Percentiles rank a stretch among this genome's conserved stretches.
Conservation (phyloP, 2,329 filamentous ascomycete species). For the Verruconis gallopava region DNA sequence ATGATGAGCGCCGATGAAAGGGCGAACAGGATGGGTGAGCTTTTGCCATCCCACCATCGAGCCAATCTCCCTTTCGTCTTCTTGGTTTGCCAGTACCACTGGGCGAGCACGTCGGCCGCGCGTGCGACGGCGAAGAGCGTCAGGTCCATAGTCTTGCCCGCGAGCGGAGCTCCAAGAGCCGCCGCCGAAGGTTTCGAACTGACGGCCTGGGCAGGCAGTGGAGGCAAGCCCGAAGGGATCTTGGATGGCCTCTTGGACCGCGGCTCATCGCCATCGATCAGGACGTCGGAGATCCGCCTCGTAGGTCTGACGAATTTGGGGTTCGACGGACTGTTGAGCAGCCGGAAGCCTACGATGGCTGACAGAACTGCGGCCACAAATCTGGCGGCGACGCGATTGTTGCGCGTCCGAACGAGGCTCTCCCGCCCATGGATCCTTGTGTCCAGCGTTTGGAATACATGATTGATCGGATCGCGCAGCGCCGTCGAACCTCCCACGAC, state of each 20-base stretch:
- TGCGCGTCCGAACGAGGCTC: not conserved
- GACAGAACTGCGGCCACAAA: constrained; percentile 35
- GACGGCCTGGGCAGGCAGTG: constrained; percentile 9
- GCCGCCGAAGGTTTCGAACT: constrained; percentile 14
- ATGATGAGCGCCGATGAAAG: constrained; percentile 63
- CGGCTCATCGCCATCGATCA: constrained; percentile 7
- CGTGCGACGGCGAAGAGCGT: constrained; percentile 65
- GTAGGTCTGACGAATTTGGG: not conserved
- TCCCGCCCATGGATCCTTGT: constrained; percentile 6
- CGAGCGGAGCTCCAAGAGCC: constrained; percentile 24
- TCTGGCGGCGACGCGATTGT: constrained; percentile 16
- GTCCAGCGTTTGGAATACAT: constrained; percentile 2
- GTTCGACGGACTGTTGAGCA: constrained; percentile 29
- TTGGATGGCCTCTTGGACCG: constrained; percentile 1
- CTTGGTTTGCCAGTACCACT: constrained; percentile 41
- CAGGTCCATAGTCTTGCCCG: constrained; percentile 67
- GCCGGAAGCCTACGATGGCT: constrained; percentile 34
- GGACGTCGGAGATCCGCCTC: not conserved
- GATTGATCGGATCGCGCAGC: constrained; percentile 24
- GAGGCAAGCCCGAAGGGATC: constrained; percentile 2
- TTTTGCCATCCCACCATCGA: constrained; percentile 24
- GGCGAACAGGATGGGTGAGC: constrained; percentile 61
- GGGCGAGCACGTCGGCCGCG: constrained; percentile 57
- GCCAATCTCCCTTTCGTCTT: constrained; percentile 19
- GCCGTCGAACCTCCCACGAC: constrained; percentile 40